Base-by-base conservation (phyloP, 768 basidiomycete species). In the Russula abietina region DNA sequence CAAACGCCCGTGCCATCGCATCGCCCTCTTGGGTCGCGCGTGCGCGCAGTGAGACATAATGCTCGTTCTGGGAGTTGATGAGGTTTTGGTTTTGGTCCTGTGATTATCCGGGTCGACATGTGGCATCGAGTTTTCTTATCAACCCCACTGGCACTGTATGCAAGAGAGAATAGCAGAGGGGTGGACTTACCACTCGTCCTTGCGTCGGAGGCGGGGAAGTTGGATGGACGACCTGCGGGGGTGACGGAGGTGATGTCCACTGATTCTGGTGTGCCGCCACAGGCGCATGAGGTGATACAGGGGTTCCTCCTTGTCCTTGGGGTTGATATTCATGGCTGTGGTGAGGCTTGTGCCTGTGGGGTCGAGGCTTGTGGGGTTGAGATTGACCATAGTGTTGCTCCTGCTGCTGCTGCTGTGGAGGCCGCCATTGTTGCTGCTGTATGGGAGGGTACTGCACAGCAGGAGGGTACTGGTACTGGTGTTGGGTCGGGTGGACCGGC, bases 21-120 rank as follows among this genome's bases (percentile, higher is more conserved):
- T 93, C 89, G 2, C 91, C 92, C 67, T 90, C 89, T 55, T 81
- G 78, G 59, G 84, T 87, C 2, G 96, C 96, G 61, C 82, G 80
- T 59, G 84, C 83, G 24, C 96, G 83, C 26, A 97, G 79, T 33
- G 78, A 75, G 55, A 76, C 72, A 70, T 96, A 97, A 65, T 88
- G 77, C 16, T 81, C 78, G 70, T 93, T 83, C 65, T 81, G 79
- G 68, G 87, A 85, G 71, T 92, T 91, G 53, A 78, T 64, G 68
- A 83, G 16, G 38, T 39, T 39, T 39, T 39, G 81, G 68, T 85
- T 84, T 62, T 74, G 76, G 68, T 86, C 80, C 82, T 81, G 54
- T 2, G 51, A 39, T 24, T 28, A 32, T 32, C 10, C 10, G 45
- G 17, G 22, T 19, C 14, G 33, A 32, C 28, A 10, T 10, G 32